Evolutionary conservation across 2,329 filamentous ascomycete genomes (phyloP), one percentile per base, ranked within the genome.

Genomic region (Penicillium sp.): DNA sequence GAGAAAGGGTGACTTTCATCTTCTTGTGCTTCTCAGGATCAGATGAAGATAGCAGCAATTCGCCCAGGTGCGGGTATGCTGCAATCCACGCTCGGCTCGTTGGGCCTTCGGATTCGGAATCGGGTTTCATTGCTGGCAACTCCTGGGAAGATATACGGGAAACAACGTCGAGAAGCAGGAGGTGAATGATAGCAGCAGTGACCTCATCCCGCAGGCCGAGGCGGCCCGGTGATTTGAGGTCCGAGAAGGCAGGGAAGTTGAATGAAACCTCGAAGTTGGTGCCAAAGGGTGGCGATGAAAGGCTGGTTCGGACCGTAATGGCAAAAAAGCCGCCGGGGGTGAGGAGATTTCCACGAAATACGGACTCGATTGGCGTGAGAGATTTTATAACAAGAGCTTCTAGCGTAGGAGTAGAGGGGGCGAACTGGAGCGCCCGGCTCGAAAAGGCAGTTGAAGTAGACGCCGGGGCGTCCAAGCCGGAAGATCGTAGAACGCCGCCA

Each of bases 381-480:
- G 77, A 67, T 2, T 62, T 54, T 25, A 62, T 58, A 2, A 76
- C 54, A 1, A 73, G 60, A 2, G 57, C 47, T 48, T 77, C 74
- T 14, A 67, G 59, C 17, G 46, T 51, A 4, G 56, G 36, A 3
- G 50, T 16, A 8, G 38, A 32, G 13, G 10, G 37, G 31, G 4
- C 9, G 19, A 20, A 38, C 25, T 14, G 47, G 14, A 13, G 40
- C 15, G 53, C 47, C 7, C 57, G 40, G 2, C 58, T 63, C 4
- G 55, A 50, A 30, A 63, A 64, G 3, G 57, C 47, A 1, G 48
- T 48, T 2, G 50, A 32, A 1, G 43, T 55, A 30, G 60, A 60
- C 3, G 54, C 55, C 13, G 44, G 58, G 55, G 18, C 44, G 33
- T 48, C 17, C 14, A 70, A 41, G 4, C 60, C 58, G 4, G 68